A percentile compares a stretch with the other conserved stretches of the same genome.
These are phyloP conservation scores for Alternaria sp. DNA, from an alignment of 2,329 filamentous ascomycete species.

Conservation along the genomic window DNA sequence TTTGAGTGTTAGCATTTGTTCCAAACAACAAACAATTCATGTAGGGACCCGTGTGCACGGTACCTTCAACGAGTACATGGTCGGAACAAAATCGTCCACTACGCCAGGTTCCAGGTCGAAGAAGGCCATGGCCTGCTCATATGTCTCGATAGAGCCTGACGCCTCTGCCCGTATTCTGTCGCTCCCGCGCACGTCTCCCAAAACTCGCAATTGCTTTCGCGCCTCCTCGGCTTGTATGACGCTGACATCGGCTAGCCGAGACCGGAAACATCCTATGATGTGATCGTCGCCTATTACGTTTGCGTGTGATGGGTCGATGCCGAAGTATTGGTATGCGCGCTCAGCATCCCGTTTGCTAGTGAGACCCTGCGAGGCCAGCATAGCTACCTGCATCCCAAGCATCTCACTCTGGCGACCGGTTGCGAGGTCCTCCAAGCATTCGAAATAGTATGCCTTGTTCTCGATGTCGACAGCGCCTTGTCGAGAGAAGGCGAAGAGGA, in stretches of 20 bases:
- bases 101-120: conserved; percentile 61
- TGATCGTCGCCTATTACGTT: conserved; percentile 62
- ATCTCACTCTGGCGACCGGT: conserved; percentile 63
- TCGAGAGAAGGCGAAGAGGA: conserved; percentile 69
- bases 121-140: conserved; percentile 70
- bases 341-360: conserved; percentile 65
- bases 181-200: conserved; percentile 67
- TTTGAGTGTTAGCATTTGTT: conserved; percentile 18
- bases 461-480: conserved; percentile 65
- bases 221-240: conserved; percentile 64
- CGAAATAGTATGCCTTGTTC: conserved; percentile 68
- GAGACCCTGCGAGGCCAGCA: conserved; percentile 66
- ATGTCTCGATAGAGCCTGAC: conserved; percentile 66
- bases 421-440: conserved; percentile 69
- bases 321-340: conserved; percentile 67
- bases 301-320: conserved; percentile 56
- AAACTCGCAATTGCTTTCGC: conserved; percentile 65
- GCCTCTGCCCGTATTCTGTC: conserved; percentile 66
- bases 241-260: conserved; percentile 64
- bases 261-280: conserved; percentile 69
- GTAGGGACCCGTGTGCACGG: neutral
- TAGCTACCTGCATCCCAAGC: conserved; percentile 66
- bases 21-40: neutral
- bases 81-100: conserved; percentile 65
- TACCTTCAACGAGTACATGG: conserved; percentile 66